A percentile compares a stretch with the other conserved stretches of the same genome.
These are phyloP conservation scores for Brassica rapa DNA, from an alignment of 345 rosid genomes.

Conservation along the genomic window DNA sequence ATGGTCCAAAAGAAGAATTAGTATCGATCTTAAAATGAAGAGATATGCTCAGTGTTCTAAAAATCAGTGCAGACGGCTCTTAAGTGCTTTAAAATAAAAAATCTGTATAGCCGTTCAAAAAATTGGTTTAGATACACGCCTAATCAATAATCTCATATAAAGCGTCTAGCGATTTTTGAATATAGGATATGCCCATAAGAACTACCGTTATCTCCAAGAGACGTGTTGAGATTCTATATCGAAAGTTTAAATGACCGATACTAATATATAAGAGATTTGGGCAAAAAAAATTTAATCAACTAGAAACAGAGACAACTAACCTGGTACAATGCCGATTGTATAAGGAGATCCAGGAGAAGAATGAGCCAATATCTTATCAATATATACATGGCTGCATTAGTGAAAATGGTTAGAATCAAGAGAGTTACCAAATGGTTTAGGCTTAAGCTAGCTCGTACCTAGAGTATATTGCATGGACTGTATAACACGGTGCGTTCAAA, in stretches of 20 bases:
- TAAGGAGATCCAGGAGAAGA: slow-evolving; percentile 52
- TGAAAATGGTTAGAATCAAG: background rate
- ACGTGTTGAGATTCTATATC: background rate
- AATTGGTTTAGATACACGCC: too few species aligned
- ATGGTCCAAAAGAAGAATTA: too few species aligned
- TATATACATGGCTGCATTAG: slow-evolving; percentile 46
- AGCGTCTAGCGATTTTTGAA: too few species aligned
- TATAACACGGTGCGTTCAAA: slow-evolving; percentile 60
- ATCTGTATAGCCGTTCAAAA: too few species aligned
- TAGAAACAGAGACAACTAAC: slow-evolving; percentile 35
- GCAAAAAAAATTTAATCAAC: background rate
- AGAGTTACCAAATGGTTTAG: background rate
- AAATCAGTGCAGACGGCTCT: too few species aligned
- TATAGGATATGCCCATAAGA: too few species aligned
- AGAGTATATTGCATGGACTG: slow-evolving; percentile 66
- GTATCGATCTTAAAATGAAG: too few species aligned
- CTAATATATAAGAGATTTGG: background rate
- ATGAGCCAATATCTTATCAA: slow-evolving; percentile 45
- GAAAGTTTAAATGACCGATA: background rate
- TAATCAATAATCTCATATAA: too few species aligned
- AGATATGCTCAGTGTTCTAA: too few species aligned
- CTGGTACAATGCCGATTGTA: slow-evolving; percentile 59
- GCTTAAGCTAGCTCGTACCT: slow-evolving; percentile 44
- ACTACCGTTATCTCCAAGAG: background rate
- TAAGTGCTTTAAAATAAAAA: too few species aligned